phyloP scores from a whole-genome alignment of 371 early-diverging fungal genomes.

The Mortierella polycephala region DNA sequence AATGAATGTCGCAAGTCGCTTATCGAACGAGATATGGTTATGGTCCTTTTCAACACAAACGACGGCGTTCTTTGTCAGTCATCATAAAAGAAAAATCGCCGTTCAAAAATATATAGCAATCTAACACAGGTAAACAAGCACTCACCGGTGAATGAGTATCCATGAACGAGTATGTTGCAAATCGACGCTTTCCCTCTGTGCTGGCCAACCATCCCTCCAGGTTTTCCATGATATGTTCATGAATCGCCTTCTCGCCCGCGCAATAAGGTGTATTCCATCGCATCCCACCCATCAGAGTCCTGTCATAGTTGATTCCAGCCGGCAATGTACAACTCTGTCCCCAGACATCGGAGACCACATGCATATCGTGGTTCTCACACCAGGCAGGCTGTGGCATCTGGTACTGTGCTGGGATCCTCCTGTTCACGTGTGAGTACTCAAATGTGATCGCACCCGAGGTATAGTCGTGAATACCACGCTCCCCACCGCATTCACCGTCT shows the following conservation, averaged over 20 bases:
- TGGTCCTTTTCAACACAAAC: slow-evolving; percentile 25
- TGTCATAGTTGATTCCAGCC: slow-evolving; percentile 19
- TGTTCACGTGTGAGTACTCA: slow-evolving; percentile 28
- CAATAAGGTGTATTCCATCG: slow-evolving; percentile 51
- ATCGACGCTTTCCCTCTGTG: slow-evolving; percentile 33
- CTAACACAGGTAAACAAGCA: not conserved
- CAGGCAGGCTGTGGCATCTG: slow-evolving; percentile 39
- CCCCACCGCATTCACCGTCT: slow-evolving; percentile 53
- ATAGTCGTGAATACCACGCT: slow-evolving; percentile 32
- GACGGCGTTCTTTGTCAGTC: too few species aligned
- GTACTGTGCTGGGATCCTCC: slow-evolving; percentile 41
- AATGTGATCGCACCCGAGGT: slow-evolving; percentile 37
- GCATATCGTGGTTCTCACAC: slow-evolving; percentile 53
- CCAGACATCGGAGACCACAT: slow-evolving; percentile 26
- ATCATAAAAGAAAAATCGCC: not conserved
- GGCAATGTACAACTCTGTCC: slow-evolving; percentile 41
- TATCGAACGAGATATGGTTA: slow-evolving; percentile 47
- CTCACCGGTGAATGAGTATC: slow-evolving; percentile 52
- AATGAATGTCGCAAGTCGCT: slow-evolving; percentile 17
- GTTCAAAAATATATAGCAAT: not conserved
- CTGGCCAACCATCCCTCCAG: slow-evolving; percentile 42
- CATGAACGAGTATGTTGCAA: slow-evolving; percentile 51
- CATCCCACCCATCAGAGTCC: slow-evolving; percentile 41
- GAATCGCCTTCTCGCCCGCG: slow-evolving; percentile 49
- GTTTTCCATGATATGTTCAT: slow-evolving; percentile 46